phyloP scores from a whole-genome alignment of 306 rosid genomes.

The Purshia tridentata region DNA sequence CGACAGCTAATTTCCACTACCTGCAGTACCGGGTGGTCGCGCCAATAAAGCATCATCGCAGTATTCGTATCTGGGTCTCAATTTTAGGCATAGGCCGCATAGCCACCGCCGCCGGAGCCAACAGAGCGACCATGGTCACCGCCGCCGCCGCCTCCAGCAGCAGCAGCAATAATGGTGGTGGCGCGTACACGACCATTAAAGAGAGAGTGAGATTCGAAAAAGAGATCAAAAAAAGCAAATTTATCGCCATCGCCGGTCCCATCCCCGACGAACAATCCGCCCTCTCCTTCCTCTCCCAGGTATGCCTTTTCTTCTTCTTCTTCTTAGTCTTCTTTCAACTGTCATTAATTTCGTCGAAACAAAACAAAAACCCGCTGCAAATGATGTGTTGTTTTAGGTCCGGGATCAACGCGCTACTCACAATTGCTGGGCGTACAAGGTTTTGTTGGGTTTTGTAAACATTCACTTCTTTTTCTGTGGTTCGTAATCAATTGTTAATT shows the following conservation, averaged over 20 bases:
- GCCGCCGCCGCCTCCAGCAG: constrained; percentile 34
- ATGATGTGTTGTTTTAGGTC: constrained; percentile 46
- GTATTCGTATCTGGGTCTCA: constrained; percentile 40
- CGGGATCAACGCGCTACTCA: constrained; percentile 84
- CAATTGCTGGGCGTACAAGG: constrained; percentile 97
- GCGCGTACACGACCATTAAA: constrained; percentile 65
- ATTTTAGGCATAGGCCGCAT: constrained; percentile 16
- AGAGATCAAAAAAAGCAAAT: constrained; percentile 86
- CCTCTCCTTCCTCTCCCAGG: constrained; percentile 78
- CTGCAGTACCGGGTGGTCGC: constrained; percentile 22
- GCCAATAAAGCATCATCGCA: not conserved
- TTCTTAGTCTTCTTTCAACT: too few relatives aligned
- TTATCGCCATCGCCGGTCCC: constrained; percentile 81
- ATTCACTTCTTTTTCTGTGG: not conserved
- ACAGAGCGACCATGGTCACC: constrained; percentile 44
- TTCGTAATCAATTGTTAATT: not conserved
- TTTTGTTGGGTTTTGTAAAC: constrained; percentile 13
- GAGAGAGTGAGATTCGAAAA: constrained; percentile 60
- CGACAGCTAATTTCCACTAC: constrained; percentile 24
- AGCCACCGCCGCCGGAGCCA: constrained; percentile 31
- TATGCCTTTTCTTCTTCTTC: not conserved
- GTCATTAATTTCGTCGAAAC: not conserved
- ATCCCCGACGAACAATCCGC: constrained; percentile 75
- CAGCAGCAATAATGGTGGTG: constrained; percentile 25
- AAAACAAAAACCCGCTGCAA: not conserved